A percentile compares a stretch with the other conserved stretches of the same genome.
Evolutionary conservation across 1,139 yeast genomes (phyloP).

Genomic region (Diutina sp.): DNA sequence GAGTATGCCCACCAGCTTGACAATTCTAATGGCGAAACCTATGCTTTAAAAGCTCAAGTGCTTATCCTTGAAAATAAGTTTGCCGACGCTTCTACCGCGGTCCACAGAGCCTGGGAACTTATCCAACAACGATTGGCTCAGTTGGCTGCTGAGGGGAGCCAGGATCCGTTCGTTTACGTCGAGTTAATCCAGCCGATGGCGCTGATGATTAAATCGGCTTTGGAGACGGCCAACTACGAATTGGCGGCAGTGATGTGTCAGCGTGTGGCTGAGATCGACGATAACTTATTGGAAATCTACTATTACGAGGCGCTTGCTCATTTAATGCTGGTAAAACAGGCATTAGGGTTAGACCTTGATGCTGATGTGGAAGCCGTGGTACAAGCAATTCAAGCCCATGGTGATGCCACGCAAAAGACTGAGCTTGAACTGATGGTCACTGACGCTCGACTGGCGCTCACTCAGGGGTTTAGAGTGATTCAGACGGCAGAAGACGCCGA

Average conservation of each 20-base stretch:
- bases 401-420: conserved; percentile 11
- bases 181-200: conserved; percentile 59
- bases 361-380: conserved; percentile 39
- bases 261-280: conserved; percentile 64
- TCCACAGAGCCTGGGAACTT: conserved; percentile 61
- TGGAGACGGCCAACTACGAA: conserved; percentile 67
- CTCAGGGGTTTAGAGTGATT: conserved; percentile 40
- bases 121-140: conserved; percentile 38
- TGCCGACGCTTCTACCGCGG: conserved; percentile 28
- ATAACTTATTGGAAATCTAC: conserved; percentile 64
- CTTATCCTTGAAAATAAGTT: conserved; percentile 67
- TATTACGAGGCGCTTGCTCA: conserved; percentile 75
- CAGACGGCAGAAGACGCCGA: conserved; percentile 25
- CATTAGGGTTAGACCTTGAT: conserved; percentile 13
- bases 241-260: conserved; percentile 47
- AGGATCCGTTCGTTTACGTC: conserved; percentile 38
- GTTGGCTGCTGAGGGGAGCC: conserved; percentile 28
- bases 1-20: conserved; percentile 54
- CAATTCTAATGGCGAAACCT: conserved; percentile 57
- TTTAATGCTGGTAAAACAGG: conserved; percentile 41
- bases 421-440: conserved; percentile 19
- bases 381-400: conserved; percentile 5
- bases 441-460: conserved; percentile 42
- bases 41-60: conserved; percentile 75
- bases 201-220: conserved; percentile 57